Evolutionary conservation across 2,329 filamentous ascomycete species (phyloP).

Genomic region (Aspergillus aculeatinus): DNA sequence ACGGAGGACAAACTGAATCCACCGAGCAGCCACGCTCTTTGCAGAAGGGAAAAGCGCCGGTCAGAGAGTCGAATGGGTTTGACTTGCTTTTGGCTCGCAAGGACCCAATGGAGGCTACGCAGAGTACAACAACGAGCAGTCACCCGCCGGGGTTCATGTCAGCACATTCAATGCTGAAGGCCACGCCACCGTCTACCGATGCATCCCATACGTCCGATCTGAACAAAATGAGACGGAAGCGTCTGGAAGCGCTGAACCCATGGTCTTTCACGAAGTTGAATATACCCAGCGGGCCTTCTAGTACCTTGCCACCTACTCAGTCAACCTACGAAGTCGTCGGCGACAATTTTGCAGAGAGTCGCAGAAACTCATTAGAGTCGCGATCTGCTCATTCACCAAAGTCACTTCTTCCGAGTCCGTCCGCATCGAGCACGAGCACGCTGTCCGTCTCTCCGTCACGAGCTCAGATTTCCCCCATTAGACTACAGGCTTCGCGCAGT

Average conservation of each 20-base stretch:
- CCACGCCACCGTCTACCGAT: not conserved
- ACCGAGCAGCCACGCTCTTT: not conserved
- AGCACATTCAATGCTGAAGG: not conserved
- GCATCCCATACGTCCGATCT: not conserved
- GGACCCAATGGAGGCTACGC: constrained; percentile 4
- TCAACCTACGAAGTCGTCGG: not conserved
- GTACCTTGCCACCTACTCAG: not conserved
- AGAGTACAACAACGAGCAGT: not conserved
- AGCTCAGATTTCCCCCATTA: constrained; percentile 12
- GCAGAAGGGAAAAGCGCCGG: constrained; percentile 6
- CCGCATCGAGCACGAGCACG: constrained; percentile 12
- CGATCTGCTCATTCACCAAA: not conserved
- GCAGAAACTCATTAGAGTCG: not conserved
- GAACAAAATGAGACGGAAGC: not conserved
- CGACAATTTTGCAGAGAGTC: not conserved
- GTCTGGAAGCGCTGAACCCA: constrained; percentile 28
- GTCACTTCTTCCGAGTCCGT: constrained; percentile 21
- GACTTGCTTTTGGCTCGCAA: constrained; percentile 25
- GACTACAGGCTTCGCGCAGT: not conserved
- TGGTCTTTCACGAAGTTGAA: constrained; percentile 39
- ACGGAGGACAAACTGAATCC: constrained; percentile 9
- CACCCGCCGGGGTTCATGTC: not conserved
- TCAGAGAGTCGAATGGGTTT: constrained; percentile 13
- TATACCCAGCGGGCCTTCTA: constrained; percentile 10
- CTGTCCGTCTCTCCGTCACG: constrained; percentile 12